phyloP scores from a whole-genome alignment of 768 basidiomycete species.

The Cystoderma amianthinum region DNA sequence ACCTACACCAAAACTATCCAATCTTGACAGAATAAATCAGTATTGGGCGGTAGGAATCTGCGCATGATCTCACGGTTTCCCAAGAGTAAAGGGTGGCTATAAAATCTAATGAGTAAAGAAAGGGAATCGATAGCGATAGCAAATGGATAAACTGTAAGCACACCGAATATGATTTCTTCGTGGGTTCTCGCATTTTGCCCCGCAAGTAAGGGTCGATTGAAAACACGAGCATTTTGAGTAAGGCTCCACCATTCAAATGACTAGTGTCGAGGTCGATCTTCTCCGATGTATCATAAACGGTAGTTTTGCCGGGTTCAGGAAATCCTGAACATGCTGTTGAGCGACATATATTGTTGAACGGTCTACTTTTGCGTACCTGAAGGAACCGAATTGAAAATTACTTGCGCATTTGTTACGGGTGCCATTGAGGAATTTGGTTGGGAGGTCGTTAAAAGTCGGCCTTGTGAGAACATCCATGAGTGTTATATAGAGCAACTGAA shows the following conservation, averaged over 20 bases:
- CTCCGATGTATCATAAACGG: constrained; percentile 32
- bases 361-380: constrained; percentile 13
- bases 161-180: constrained; percentile 17
- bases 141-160: too few species aligned
- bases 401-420: constrained; percentile 23
- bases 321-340: constrained; percentile 18
- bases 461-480: too few species aligned
- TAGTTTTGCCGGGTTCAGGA: constrained; percentile 38
- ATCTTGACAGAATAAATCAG: too few species aligned
- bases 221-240: constrained; percentile 43
- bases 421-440: constrained; percentile 18
- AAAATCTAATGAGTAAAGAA: too few species aligned
- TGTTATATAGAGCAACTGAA: too few species aligned
- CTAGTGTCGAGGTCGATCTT: constrained; percentile 44
- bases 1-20: too few species aligned
- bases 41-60: too few species aligned
- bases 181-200: constrained; percentile 26
- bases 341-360: too few species aligned
- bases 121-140: too few species aligned
- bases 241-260: constrained; percentile 34
- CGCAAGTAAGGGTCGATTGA: constrained; percentile 38
- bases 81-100: constrained; percentile 22
- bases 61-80: constrained; percentile 35
- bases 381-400: constrained; percentile 29
- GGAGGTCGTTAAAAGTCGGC: too few species aligned